phyloP scores from a whole-genome alignment of 176 grass and related monocot species.

The Olyra latifolia region DNA sequence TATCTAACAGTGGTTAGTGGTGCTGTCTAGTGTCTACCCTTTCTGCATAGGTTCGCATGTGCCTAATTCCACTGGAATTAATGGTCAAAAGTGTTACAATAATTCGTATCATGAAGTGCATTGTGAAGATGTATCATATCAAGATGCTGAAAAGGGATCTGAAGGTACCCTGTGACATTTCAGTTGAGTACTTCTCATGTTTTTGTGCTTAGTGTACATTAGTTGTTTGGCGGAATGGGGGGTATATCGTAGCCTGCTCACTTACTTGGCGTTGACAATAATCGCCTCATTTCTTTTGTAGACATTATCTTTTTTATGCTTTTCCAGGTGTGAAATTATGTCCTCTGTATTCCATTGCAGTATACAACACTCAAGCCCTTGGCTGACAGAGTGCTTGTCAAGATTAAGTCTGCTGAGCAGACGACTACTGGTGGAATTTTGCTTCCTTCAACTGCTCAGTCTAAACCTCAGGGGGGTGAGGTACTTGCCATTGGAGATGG shows the following conservation, averaged over 20 bases:
- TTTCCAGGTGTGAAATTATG: background rate
- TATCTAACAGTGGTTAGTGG: too few relatives aligned
- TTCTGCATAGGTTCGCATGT: background rate
- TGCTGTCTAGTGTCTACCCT: too few relatives aligned
- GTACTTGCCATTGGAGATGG: slow-evolving; percentile 79
- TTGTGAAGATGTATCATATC: background rate
- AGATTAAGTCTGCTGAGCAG: slow-evolving; percentile 73
- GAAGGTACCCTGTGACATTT: background rate
- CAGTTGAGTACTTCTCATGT: background rate
- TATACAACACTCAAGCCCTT: slow-evolving; percentile 82
- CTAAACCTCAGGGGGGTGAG: slow-evolving; percentile 74
- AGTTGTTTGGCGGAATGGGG: background rate
- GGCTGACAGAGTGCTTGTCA: slow-evolving; percentile 77
- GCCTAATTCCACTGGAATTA: background rate
- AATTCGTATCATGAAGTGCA: background rate
- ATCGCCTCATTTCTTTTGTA: slow-evolving; percentile 10
- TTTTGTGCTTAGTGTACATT: background rate
- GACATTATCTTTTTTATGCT: background rate
- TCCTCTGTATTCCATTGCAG: slow-evolving; percentile 31
- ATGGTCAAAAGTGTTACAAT: background rate
- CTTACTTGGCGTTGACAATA: background rate
- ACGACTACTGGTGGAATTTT: slow-evolving; percentile 78
- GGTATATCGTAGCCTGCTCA: background rate
- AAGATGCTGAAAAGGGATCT: background rate
- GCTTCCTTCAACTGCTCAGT: slow-evolving; percentile 60